Evolutionary conservation across 2,329 filamentous ascomycete genomes (phyloP), one percentile per base, ranked within the genome.

Genomic region (Bisporella sp.): DNA sequence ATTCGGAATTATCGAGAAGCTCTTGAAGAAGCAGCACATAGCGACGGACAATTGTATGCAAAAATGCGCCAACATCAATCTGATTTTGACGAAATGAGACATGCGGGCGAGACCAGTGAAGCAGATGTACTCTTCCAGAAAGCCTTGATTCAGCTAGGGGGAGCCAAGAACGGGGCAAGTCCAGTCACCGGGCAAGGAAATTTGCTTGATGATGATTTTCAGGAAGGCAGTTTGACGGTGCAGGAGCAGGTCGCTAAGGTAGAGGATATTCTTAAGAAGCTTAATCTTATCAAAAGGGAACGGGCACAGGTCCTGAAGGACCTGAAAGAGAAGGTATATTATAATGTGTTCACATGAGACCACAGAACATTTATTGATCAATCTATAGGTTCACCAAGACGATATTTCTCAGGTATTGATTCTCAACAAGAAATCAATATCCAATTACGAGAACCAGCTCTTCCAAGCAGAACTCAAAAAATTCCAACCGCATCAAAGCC

Each of bases 401-500:
- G 95, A 99, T 63, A 99, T 99, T 56, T 96, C 91, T 5, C 93
- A 96, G 64, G 91, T 97, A 9, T 76, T 99, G 53, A 99, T 99
- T 50, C 73, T 99, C 52, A 99, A 99, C 75, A 97, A 97, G 67
- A 99, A 97, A 70, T 86, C 89, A 1, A 92, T 97, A 62, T 79
- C 89, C 21, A 95, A 89, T 63, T 92, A 93, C 62, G 93, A 99
- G 67, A 84, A 77, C 9, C 89, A 96, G 62, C 78, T 99, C 3
- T 99, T 99, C 71, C 87, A 96, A 66, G 84, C 89, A 12, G 93
- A 99, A 68, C 76, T 99, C n/a, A 92, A 97, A 69, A 99, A 99
- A 68, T 99, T 96, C 70, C 77, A 90, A 41, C 87, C 90, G 31
- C 89, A 96, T 62, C 93, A 97, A 65, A 96, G 86, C 61, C 84